Evolutionary conservation across 2,329 filamentous ascomycete species (phyloP), one percentile per base, ranked within the genome.

Genomic region (Zelopaecilomyces penicillatus): DNA sequence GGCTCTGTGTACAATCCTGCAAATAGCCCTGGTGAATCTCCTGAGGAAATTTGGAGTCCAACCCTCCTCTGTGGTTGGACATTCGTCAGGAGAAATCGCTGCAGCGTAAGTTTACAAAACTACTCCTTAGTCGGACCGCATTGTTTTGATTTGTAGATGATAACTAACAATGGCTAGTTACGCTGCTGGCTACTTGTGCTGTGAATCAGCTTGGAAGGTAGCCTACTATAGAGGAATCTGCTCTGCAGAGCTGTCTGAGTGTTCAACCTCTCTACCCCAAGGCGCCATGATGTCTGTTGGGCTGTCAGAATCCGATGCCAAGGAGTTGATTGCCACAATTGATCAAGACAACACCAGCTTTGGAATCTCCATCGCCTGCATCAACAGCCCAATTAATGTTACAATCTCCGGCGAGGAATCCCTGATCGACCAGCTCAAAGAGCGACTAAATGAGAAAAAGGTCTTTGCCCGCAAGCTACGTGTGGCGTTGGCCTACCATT

Each of bases 51-150:
- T 57, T 41, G 57, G 60, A 4, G 50, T 69, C 27, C 31, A 30
- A 4, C 61, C 64, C 0, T 39, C 50, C 6, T 58, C 56, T 1
- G 61, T 65, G 1, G 59, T 66, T 2, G 67, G 66, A 1, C 67
- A 70, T 45, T 67, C 64, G 0, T 59, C 54, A 3, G 67, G 67
- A 4, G 67, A 69, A 46, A 66, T 68, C 37, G 65, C 60, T 2
- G 67, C 66, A 2, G 66, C 65, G 1, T 68, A 68, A 40, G 61
- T 44, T 59, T 4, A 56, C 54, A 3, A 56, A 55, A 2, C 29
- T 55, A 4, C 32, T 64, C 4, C 51, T 58, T 63, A 3, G 57
- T 35, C 37, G 52, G 36, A 34, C 48, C 5, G 53, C 54, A 7
- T 43, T 52, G 10, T 19, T 19, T 19, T 19, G 19, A 19, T 19